Conservation (phyloP, 2,329 filamentous ascomycete genomes). For the Cladophialophora chaetospira region DNA sequence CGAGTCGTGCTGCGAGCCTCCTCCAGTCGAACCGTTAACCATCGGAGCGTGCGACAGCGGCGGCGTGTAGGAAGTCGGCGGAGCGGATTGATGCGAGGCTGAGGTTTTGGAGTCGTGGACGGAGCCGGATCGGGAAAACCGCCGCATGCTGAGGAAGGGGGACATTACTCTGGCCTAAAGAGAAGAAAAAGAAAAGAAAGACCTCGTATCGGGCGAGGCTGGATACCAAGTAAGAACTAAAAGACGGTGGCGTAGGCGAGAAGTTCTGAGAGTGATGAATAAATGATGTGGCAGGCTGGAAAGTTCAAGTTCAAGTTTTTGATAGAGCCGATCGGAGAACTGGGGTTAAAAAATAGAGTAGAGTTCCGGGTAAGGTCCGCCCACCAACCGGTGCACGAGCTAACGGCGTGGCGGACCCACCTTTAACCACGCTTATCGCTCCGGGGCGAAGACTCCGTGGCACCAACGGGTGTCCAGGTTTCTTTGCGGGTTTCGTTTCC, state of each 20-base stretch:
- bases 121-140: constrained; percentile 26
- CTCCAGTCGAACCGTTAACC: constrained; percentile 11
- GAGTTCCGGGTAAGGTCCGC: no score
- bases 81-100: constrained; percentile 3
- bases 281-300: constrained; percentile 22
- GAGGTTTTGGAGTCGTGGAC: constrained; percentile 22
- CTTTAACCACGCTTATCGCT: no score
- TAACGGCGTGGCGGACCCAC: no score
- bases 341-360: no score
- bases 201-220: background rate
- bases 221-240: background rate
- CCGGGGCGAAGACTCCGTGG: no score
- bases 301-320: no score
- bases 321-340: no score
- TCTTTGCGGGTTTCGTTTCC: no score
- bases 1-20: constrained; percentile 20
- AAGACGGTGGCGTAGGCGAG: no score
- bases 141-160: constrained; percentile 27
- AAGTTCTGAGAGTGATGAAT: no score
- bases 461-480: no score
- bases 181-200: constrained; percentile 6
- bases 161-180: constrained; percentile 19
- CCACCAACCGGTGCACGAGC: no score
- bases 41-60: constrained; percentile 29
- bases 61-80: constrained; percentile 28